Percentiles rank a stretch among this genome's conserved stretches.
Evolutionary conservation across 2,329 filamentous ascomycete genomes (phyloP).

Genomic region (Aureobasidium mangrovei): DNA sequence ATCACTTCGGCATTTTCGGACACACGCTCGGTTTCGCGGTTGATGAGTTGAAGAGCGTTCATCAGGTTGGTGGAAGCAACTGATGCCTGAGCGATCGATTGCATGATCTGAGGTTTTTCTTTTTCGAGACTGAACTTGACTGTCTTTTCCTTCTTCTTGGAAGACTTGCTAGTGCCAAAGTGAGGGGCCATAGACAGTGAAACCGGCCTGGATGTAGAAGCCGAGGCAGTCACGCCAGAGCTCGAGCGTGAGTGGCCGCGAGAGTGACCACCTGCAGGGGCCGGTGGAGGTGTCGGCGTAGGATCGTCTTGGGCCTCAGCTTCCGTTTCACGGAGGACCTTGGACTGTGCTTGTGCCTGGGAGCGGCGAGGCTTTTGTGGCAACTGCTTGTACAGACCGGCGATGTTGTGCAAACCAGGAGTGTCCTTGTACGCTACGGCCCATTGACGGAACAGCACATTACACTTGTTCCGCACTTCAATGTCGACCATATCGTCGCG

Average conservation of each 20-base stretch:
- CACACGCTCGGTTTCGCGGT: slow-evolving; percentile 78
- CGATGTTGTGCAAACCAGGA: slow-evolving; percentile 69
- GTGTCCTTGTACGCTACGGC: slow-evolving; percentile 70
- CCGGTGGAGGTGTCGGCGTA: slow-evolving; percentile 16
- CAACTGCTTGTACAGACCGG: slow-evolving; percentile 65
- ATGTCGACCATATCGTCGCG: slow-evolving; percentile 77
- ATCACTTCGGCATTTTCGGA: slow-evolving; percentile 73
- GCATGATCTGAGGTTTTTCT: slow-evolving; percentile 80
- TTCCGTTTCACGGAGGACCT: slow-evolving; percentile 72
- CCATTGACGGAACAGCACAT: slow-evolving; percentile 80
- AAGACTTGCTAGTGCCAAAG: slow-evolving; percentile 20
- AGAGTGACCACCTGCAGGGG: neutral
- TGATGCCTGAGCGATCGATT: slow-evolving; percentile 79
- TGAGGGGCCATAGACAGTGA: slow-evolving; percentile 24
- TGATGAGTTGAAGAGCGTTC: slow-evolving; percentile 82
- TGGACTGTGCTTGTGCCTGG: slow-evolving; percentile 54
- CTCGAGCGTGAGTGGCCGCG: slow-evolving; percentile 19
- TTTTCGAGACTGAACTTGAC: slow-evolving; percentile 70
- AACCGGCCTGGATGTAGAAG: slow-evolving; percentile 29
- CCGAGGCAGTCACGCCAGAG: slow-evolving; percentile 19
- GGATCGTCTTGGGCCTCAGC: slow-evolving; percentile 51
- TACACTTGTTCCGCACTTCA: slow-evolving; percentile 81
- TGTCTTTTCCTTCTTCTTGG: slow-evolving; percentile 40
- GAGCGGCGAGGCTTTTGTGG: slow-evolving; percentile 55
- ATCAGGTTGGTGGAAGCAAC: slow-evolving; percentile 85